Base-by-base conservation (phyloP, 2,329 filamentous ascomycete genomes). In the Coniochaeta sp. region DNA sequence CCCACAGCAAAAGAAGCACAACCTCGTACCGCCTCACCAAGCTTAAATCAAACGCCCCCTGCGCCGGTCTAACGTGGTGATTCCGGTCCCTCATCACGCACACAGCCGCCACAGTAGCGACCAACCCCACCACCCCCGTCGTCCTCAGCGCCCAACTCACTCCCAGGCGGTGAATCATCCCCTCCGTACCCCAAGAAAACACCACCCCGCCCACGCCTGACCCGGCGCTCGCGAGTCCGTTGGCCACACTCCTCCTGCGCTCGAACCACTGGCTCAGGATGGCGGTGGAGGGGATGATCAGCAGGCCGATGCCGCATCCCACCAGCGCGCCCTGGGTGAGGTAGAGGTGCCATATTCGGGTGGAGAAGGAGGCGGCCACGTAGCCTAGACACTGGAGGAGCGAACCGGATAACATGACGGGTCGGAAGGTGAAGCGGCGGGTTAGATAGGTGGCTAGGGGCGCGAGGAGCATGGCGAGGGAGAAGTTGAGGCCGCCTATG, bases 181-280 rank as follows among this genome's bases (percentile, higher is more conserved):
- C 58, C 27, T 62, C 56, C 0, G 67, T 67, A 0, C 60, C 65
- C 35, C 67, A 57, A 2, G 61, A 62, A 49, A 67, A 70, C 4
- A 66, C 60, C 5, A 69, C 51, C 1, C 71, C 72, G 1, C 71
- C 72, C 8, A 69, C 59, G 0, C 72, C 71, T 5, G 67, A 66
- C 0, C 71, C 72, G 1, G 68, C 65, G 7, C 61, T 58, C 12
- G 62, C 63, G 22, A 75, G 64, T 1, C 69, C 70, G 26, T 68
- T 71, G 1, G 71, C 72, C 3, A 75, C 55, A 30, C 65, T 67
- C 1, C 73, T 60, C 13, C 59, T 61, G 16, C 56, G 61, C 7
- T 57, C 53, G 55, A 75, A 76, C 71, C 71, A 74, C 47, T 75
- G 69, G 1, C 66, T 64, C 1, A 69, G 54, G 3, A 74, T 60